These are phyloP conservation scores for Ceratocystis alfenasii DNA, from an alignment of 2,329 filamentous ascomycete genomes.

Conservation along the genomic window DNA sequence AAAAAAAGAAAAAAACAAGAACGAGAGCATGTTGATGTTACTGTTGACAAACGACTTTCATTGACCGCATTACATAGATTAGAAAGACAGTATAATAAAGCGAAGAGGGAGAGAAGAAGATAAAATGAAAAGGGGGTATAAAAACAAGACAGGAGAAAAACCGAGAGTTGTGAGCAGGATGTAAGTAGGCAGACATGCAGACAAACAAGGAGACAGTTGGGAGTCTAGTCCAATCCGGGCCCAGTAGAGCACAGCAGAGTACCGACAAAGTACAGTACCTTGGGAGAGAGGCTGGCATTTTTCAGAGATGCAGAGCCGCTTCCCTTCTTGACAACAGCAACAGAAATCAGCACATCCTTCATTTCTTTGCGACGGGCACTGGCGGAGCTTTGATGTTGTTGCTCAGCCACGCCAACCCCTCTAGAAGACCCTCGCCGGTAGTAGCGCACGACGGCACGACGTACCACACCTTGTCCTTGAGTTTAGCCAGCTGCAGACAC, in stretches of 20 bases:
- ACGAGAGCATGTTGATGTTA: not conserved
- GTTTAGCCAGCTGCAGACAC: constrained; percentile 59
- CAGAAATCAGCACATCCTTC: constrained; percentile 24
- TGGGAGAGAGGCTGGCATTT: not conserved
- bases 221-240: not conserved
- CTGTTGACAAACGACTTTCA: constrained; percentile 10
- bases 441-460: constrained; percentile 75
- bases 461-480: constrained; percentile 77
- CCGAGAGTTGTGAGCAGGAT: not conserved
- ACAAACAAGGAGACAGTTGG: not conserved
- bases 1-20: constrained; percentile 12
- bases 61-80: constrained; percentile 13
- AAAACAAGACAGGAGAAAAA: constrained; percentile 12
- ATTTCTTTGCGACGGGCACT: constrained; percentile 42
- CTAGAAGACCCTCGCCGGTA: constrained; percentile 66
- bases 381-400: constrained; percentile 65
- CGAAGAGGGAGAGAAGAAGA: constrained; percentile 10
- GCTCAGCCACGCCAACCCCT: constrained; percentile 71
- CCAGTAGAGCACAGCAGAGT: not conserved
- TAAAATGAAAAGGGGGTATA: constrained; percentile 2
- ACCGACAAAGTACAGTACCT: not conserved
- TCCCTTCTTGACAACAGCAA: not conserved
- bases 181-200: too few relatives aligned
- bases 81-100: constrained; percentile 7
- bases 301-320: not conserved